These are phyloP conservation scores for Zygoascus flipseniorum DNA, from an alignment of 805 yeast species.

Conservation along the genomic window DNA sequence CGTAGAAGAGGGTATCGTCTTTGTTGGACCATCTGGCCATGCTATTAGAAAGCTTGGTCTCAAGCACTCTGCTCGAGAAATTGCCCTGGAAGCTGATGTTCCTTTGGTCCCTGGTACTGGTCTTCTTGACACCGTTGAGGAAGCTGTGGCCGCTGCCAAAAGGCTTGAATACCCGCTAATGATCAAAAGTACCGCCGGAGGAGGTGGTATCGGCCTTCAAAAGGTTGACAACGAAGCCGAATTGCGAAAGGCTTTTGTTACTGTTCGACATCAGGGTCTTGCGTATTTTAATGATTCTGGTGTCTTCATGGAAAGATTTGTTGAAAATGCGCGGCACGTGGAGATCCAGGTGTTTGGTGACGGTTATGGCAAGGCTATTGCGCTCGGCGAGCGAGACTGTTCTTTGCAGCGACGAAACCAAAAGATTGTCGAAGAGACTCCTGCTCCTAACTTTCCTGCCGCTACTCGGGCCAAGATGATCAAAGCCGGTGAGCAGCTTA, in stretches of 20 bases:
- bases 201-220: conserved; percentile 97
- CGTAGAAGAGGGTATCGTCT: conserved; percentile 71
- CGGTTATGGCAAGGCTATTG: conserved; percentile 86
- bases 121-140: conserved; percentile 58
- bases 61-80: conserved; percentile 93
- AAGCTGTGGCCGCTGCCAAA: conserved; percentile 69
- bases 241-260: conserved; percentile 73
- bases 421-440: conserved; percentile 93
- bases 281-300: conserved; percentile 93
- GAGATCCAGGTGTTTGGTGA: conserved; percentile 97
- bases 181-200: conserved; percentile 98
- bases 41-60: conserved; percentile 86
- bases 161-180: conserved; percentile 76
- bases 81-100: conserved; percentile 85
- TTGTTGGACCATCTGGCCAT: conserved; percentile 95
- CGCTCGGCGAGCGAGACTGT: conserved; percentile 95
- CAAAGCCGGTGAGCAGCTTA: conserved; percentile 77
- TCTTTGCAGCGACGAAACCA: conserved; percentile 96
- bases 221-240: conserved; percentile 80
- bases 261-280: conserved; percentile 90
- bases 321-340: conserved; percentile 91
- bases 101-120: conserved; percentile 98
- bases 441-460: conserved; percentile 89
- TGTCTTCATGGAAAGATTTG: conserved; percentile 89
- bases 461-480: conserved; percentile 67